Percentiles rank a stretch among this genome's conserved stretches.
These are phyloP conservation scores for Naumovozyma dairenensis DNA, from an alignment of 805 yeast species.

Conservation along the genomic window DNA sequence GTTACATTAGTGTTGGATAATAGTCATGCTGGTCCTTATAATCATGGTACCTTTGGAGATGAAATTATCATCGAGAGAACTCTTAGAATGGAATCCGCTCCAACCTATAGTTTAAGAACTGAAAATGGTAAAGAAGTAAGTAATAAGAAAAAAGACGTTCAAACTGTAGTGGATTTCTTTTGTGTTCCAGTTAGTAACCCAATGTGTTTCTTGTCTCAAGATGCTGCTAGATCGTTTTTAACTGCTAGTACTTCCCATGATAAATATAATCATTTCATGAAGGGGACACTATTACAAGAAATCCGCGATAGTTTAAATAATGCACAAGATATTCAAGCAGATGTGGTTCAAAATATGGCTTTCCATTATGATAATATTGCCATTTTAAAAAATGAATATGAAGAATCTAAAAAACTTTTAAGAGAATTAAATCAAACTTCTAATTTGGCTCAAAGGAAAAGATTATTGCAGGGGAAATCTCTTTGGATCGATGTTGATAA, in stretches of 20 bases:
- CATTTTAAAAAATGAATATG: constrained; percentile 32
- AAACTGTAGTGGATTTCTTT: constrained; percentile 56
- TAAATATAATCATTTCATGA: constrained; percentile 69
- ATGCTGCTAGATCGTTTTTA: constrained; percentile 82
- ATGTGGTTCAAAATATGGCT: constrained; percentile 33
- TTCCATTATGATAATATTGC: constrained; percentile 33
- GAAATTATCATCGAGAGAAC: constrained; percentile 62
- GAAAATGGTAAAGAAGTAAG: constrained; percentile 45
- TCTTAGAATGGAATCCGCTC: constrained; percentile 42
- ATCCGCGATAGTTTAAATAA: constrained; percentile 44
- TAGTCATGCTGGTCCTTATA: constrained; percentile 55
- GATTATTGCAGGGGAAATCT: constrained; percentile 37
- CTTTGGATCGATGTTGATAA: constrained; percentile 37
- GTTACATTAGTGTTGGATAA: constrained; percentile 57
- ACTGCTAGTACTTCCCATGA: constrained; percentile 63
- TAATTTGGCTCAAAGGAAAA: constrained; percentile 32
- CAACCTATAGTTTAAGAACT: constrained; percentile 46
- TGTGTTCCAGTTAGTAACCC: constrained; percentile 82
- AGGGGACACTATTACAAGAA: constrained; percentile 65
- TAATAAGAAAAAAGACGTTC: constrained; percentile 53
- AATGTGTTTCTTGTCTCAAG: constrained; percentile 86
- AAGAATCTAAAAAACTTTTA: constrained; percentile 35
- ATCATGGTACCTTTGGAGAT: constrained; percentile 57
- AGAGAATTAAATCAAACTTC: constrained; percentile 34
- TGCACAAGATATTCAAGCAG: constrained; percentile 29